Percentiles rank a stretch among this genome's conserved stretches.
phyloP scores from a whole-genome alignment of 2,329 filamentous ascomycete genomes.

The Oidium heveae region DNA sequence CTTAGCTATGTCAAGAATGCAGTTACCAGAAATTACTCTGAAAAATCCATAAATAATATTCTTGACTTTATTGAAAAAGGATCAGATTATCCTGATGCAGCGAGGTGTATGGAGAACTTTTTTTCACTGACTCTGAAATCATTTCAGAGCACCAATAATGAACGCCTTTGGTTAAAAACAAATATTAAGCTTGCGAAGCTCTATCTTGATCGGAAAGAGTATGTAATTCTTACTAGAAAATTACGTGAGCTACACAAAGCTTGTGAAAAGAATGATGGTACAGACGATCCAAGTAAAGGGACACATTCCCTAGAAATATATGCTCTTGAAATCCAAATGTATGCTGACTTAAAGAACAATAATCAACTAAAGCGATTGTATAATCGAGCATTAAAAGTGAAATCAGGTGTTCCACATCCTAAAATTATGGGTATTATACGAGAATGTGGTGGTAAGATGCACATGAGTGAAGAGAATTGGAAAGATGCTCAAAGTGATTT shows the following conservation, averaged over 20 bases:
- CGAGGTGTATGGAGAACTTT: slow-evolving; percentile 75
- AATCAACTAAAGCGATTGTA: slow-evolving; percentile 88
- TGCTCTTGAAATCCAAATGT: slow-evolving; percentile 95
- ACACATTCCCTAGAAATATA: slow-evolving; percentile 93
- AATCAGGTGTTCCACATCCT: slow-evolving; percentile 91
- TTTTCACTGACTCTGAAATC: slow-evolving; percentile 83
- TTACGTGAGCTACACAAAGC: slow-evolving; percentile 70
- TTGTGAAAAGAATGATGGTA: slow-evolving; percentile 68
- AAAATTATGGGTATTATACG: slow-evolving; percentile 99
- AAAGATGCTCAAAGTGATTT: slow-evolving; percentile 92
- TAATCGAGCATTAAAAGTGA: slow-evolving; percentile 70
- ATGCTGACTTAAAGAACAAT: slow-evolving; percentile 88
- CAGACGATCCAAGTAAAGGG: slow-evolving; percentile 80
- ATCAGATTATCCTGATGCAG: slow-evolving; percentile 44
- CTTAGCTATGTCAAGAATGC: slow-evolving; percentile 93
- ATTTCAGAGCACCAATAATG: slow-evolving; percentile 94
- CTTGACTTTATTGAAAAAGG: slow-evolving; percentile 92
- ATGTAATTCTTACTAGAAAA: slow-evolving; percentile 54
- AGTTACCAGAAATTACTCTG: slow-evolving; percentile 92
- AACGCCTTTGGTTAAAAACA: slow-evolving; percentile 90
- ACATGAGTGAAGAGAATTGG: slow-evolving; percentile 99
- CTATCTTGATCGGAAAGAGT: slow-evolving; percentile 78
- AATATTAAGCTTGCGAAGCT: slow-evolving; percentile 91
- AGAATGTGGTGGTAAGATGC: slow-evolving; percentile 98
- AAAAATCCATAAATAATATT: slow-evolving; percentile 99